phyloP scores from a whole-genome alignment of 2,329 filamentous ascomycete genomes.

The Sporothrix euskadiensis region DNA sequence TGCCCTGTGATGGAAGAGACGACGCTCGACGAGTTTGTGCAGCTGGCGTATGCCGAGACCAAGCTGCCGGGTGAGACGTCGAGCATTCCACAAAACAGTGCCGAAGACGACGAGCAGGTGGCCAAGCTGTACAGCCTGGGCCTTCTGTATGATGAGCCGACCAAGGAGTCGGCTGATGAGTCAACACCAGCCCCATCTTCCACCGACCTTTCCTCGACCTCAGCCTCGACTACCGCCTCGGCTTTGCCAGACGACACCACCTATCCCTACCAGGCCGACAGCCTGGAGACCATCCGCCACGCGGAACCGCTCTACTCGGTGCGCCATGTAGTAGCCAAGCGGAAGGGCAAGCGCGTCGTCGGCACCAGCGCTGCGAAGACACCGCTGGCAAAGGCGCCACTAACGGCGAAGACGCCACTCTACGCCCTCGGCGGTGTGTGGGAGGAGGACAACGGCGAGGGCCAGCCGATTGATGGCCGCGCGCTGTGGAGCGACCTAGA shows the following conservation, averaged over 20 bases:
- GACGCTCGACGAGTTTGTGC: constrained; percentile 18
- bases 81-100: neutral
- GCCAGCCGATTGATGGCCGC: constrained; percentile 7
- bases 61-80: neutral
- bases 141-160: neutral
- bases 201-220: too few relatives aligned
- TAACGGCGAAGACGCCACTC: neutral
- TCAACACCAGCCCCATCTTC: neutral
- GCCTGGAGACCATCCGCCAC: constrained; percentile 23
- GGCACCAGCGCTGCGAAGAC: constrained; percentile 21
- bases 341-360: neutral
- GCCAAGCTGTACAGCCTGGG: constrained; percentile 19
- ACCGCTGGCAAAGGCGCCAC: neutral
- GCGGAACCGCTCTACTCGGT: constrained; percentile 23
- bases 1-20: neutral
- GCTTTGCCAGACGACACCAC: neutral
- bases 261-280: constrained; percentile 20
- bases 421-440: neutral
- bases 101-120: constrained; percentile 16
- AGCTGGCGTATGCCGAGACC: neutral
- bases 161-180: neutral
- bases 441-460: neutral
- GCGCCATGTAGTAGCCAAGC: constrained; percentile 21
- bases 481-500: neutral
- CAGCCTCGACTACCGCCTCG: neutral